Percentiles rank a stretch among this genome's conserved stretches.
Conservation (phyloP, 441 rosid species). For the Rhodomyrtus psidioides region DNA sequence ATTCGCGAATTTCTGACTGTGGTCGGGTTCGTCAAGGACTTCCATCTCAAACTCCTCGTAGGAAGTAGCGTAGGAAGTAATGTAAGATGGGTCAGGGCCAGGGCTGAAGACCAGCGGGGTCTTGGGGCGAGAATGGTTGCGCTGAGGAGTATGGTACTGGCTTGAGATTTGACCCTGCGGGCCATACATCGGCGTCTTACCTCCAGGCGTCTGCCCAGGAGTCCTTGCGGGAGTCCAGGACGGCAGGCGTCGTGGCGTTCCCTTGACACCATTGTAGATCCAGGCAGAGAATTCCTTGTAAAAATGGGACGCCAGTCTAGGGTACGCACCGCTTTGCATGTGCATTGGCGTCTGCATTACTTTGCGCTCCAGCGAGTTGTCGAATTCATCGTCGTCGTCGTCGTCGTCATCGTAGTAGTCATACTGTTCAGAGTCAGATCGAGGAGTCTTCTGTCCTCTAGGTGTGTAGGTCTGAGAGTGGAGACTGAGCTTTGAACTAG, state of each 20-base stretch:
- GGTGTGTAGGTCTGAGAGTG: slow-evolving; percentile 28
- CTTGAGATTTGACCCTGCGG: slow-evolving; percentile 22
- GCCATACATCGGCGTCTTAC: slow-evolving; percentile 24
- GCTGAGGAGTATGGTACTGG: slow-evolving; percentile 22
- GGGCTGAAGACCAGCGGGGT: slow-evolving; percentile 21
- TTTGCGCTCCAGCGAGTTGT: slow-evolving; percentile 50
- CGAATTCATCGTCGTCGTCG: slow-evolving; percentile 28
- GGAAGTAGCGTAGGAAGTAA: slow-evolving; percentile 25
- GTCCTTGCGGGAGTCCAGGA: slow-evolving; percentile 60
- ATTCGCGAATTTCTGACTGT: slow-evolving; percentile 49
- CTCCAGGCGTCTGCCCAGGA: slow-evolving; percentile 34
- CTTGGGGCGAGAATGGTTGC: slow-evolving; percentile 10
- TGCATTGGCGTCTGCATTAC: slow-evolving; percentile 33
- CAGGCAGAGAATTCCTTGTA: slow-evolving; percentile 58
- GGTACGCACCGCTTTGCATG: slow-evolving; percentile 27
- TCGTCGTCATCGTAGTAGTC: slow-evolving; percentile 22
- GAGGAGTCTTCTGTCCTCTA: slow-evolving; percentile 18
- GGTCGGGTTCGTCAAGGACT: slow-evolving; percentile 32
- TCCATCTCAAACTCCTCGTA: slow-evolving; percentile 28
- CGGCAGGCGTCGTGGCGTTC: slow-evolving; percentile 43
- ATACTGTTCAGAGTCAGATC: slow-evolving; percentile 11
- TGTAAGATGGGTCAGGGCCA: slow-evolving; percentile 8
- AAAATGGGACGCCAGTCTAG: slow-evolving; percentile 58
- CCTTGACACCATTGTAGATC: slow-evolving; percentile 45
- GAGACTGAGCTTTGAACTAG: slow-evolving; percentile 37